phyloP scores from a whole-genome alignment of 345 rosid genomes.

The Ceriops tagal region DNA sequence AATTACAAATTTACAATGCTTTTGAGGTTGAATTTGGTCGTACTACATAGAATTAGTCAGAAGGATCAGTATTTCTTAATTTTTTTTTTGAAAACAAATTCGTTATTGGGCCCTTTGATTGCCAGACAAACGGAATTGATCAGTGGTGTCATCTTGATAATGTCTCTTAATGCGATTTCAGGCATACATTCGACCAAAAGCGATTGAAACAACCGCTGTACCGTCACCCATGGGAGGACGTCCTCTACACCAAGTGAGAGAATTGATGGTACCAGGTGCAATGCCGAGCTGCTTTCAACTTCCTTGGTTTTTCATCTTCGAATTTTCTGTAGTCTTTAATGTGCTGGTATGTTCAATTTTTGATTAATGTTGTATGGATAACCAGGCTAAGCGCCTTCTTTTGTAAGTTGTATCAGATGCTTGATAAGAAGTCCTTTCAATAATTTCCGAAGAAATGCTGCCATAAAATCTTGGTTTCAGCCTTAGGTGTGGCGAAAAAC shows the following conservation, averaged over 20 bases:
- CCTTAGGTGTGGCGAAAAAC: neutral
- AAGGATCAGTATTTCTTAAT: neutral
- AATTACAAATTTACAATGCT: neutral
- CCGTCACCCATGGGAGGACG: conserved; percentile 99
- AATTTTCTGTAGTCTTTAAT: conserved; percentile 15
- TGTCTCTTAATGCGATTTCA: conserved; percentile 15
- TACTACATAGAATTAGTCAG: neutral
- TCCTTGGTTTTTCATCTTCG: neutral
- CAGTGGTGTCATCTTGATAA: neutral
- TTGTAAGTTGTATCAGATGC: conserved; percentile 22
- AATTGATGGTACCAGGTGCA: conserved; percentile 5
- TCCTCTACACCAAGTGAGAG: conserved; percentile 86
- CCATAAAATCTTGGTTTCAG: neutral
- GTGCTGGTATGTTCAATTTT: conserved; percentile 15
- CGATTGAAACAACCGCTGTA: conserved; percentile 92
- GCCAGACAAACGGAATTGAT: neutral
- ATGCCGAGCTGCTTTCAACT: conserved; percentile 8
- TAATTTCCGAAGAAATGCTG: conserved; percentile 14
- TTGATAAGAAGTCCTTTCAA: conserved; percentile 6
- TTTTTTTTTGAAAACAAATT: neutral
- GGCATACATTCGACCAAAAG: conserved; percentile 97
- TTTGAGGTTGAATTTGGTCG: neutral
- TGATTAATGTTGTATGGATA: conserved; percentile 26
- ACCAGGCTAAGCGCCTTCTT: conserved; percentile 1
- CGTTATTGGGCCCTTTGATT: neutral